Evolutionary conservation across 2,329 filamentous ascomycete species (phyloP).

Genomic region (Beauveria sp.): DNA sequence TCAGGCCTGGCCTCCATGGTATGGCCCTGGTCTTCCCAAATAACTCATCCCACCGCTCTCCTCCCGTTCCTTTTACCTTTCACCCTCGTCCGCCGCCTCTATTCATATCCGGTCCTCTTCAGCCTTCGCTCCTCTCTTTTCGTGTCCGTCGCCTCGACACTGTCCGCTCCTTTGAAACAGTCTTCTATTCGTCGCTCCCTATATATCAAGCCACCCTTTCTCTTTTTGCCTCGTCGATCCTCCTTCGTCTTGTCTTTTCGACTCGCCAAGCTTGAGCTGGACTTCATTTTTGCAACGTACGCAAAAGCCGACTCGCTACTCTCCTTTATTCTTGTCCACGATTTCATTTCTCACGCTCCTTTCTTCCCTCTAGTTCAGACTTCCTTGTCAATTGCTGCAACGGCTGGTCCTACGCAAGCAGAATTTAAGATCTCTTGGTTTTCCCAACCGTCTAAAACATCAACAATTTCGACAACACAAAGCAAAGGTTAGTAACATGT

Average conservation of each 20-base stretch:
- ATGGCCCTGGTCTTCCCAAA: neutral
- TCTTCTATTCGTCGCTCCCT: slow-evolving; percentile 10
- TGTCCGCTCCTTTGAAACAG: slow-evolving; percentile 14
- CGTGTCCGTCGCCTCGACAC: slow-evolving; percentile 11
- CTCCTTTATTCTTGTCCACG: neutral
- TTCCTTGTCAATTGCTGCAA: slow-evolving; percentile 10
- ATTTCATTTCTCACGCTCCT: slow-evolving; percentile 8
- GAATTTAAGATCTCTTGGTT: slow-evolving; percentile 9
- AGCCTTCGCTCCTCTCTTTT: slow-evolving; percentile 11
- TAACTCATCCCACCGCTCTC: slow-evolving; percentile 8
- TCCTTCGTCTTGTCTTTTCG: neutral
- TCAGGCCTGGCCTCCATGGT: neutral
- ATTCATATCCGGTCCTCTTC: slow-evolving; percentile 8
- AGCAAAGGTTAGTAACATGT: slow-evolving; percentile 2
- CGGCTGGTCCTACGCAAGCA: slow-evolving; percentile 12
- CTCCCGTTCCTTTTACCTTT: slow-evolving; percentile 2
- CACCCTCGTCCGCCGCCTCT: slow-evolving; percentile 2
- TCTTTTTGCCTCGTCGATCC: slow-evolving; percentile 2
- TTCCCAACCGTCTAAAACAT: neutral
- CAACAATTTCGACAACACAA: slow-evolving; percentile 6
- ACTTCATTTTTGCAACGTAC: slow-evolving; percentile 10
- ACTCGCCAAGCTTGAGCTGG: slow-evolving; percentile 2
- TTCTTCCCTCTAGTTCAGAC: slow-evolving; percentile 7
- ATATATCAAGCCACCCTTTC: slow-evolving; percentile 10
- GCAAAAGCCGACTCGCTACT: slow-evolving; percentile 10